Conservation (phyloP, 2,329 filamentous ascomycete genomes). For the Emmonsia crescens region DNA sequence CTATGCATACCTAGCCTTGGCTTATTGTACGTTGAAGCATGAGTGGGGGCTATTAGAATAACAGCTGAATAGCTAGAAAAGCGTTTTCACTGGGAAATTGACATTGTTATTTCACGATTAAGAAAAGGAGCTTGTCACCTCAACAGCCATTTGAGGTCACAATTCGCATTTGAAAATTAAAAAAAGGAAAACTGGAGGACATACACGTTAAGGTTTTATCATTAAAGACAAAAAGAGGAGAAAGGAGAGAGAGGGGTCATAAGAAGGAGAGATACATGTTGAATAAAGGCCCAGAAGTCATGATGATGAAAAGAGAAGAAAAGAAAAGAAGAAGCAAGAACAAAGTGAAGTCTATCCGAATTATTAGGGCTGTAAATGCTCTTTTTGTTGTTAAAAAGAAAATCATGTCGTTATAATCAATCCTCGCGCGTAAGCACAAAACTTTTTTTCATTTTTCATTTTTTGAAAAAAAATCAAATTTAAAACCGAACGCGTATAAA, state of each 20-base stretch:
- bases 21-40: neutral
- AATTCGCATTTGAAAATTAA: neutral
- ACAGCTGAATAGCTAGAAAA: too few relatives aligned
- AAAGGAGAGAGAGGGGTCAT: neutral
- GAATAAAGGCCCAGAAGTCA: neutral
- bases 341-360: neutral
- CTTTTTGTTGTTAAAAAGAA: neutral
- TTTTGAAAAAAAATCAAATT: too few relatives aligned
- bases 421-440: neutral
- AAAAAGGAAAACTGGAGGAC: neutral
- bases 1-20: slow-evolving; percentile 17
- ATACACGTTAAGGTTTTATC: neutral
- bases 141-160: neutral
- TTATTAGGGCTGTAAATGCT: neutral
- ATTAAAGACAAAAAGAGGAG: neutral
- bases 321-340: neutral
- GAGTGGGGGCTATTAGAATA: too few relatives aligned
- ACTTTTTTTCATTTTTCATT: neutral
- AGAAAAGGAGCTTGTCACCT: neutral
- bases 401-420: neutral
- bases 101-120: neutral
- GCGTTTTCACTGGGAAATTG: neutral
- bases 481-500: too few relatives aligned
- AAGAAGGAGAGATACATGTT: neutral
- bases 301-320: neutral